These are phyloP conservation scores for Trichoderma lentiforme DNA, from an alignment of 2,329 filamentous ascomycete species.

Conservation along the genomic window DNA sequence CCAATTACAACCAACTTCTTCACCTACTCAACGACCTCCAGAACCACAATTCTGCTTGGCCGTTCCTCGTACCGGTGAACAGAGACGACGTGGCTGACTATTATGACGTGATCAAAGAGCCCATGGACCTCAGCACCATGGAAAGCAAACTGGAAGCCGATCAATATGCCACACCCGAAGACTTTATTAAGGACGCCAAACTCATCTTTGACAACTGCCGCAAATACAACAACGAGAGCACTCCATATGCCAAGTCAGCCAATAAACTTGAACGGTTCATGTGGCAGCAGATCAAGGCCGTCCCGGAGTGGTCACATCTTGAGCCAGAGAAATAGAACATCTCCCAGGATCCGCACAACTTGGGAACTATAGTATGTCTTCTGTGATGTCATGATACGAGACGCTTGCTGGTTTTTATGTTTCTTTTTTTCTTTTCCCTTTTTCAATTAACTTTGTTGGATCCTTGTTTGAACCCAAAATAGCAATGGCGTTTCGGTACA, in stretches of 20 bases:
- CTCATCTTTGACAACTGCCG: conserved; percentile 94
- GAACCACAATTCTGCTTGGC: conserved; percentile 91
- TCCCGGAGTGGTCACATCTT: conserved; percentile 83
- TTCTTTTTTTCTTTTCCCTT: neutral
- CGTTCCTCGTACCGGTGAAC: conserved; percentile 90
- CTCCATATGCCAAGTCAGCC: conserved; percentile 90
- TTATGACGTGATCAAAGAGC: conserved; percentile 96
- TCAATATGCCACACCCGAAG: conserved; percentile 84
- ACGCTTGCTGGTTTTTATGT: neutral
- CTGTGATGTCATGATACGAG: neutral
- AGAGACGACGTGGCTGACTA: conserved; percentile 97
- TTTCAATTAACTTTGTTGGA: neutral
- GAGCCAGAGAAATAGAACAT: conserved; percentile 45
- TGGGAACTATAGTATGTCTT: neutral
- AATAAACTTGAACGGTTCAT: conserved; percentile 92
- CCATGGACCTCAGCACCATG: conserved; percentile 96
- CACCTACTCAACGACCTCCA: conserved; percentile 93
- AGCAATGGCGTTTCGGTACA: conserved; percentile 7
- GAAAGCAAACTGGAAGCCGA: conserved; percentile 92
- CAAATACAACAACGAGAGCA: conserved; percentile 93
- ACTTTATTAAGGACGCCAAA: conserved; percentile 84
- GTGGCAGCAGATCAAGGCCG: conserved; percentile 88
- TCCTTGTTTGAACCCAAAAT: neutral
- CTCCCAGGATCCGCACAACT: neutral
- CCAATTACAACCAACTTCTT: conserved; percentile 91